Conservation (phyloP, 352 stramenopile species). For the Phytophthora ohioensis region DNA sequence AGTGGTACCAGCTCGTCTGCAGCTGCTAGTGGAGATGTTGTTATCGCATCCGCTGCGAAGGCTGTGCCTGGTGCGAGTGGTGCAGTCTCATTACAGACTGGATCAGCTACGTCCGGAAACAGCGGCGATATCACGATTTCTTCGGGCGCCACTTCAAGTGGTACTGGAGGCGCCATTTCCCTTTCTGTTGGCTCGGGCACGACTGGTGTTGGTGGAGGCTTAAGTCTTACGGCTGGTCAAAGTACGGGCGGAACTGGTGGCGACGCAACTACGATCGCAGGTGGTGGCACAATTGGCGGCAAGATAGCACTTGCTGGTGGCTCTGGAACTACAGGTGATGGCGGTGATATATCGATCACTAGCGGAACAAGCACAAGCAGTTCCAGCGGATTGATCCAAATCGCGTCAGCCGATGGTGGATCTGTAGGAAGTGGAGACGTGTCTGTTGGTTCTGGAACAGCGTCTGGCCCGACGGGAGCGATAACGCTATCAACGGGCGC, state of each 20-base stretch:
- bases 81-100: constrained; percentile 39
- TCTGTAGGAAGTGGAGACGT: constrained; percentile 31
- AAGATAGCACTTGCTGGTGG: constrained; percentile 47
- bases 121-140: constrained; percentile 48
- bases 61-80: constrained; percentile 43
- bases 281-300: constrained; percentile 44
- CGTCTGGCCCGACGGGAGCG: constrained; percentile 42
- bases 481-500: constrained; percentile 52
- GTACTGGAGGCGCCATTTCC: constrained; percentile 39
- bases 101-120: constrained; percentile 38
- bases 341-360: constrained; percentile 53
- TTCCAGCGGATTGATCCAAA: constrained; percentile 34
- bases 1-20: constrained; percentile 49
- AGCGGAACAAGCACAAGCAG: constrained; percentile 45
- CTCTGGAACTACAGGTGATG: constrained; percentile 42
- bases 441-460: constrained; percentile 38
- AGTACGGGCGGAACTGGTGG: constrained; percentile 41
- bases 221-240: constrained; percentile 36
- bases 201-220: constrained; percentile 32
- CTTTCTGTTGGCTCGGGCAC: constrained; percentile 45
- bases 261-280: constrained; percentile 31
- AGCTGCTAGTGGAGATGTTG: constrained; percentile 41
- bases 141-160: constrained; percentile 40
- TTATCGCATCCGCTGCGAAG: constrained; percentile 45
- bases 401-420: constrained; percentile 31